Evolutionary conservation across 129 eudicot species (phyloP), one percentile per base, ranked within the genome.

Genomic region (Saposhnikovia divaricata): DNA sequence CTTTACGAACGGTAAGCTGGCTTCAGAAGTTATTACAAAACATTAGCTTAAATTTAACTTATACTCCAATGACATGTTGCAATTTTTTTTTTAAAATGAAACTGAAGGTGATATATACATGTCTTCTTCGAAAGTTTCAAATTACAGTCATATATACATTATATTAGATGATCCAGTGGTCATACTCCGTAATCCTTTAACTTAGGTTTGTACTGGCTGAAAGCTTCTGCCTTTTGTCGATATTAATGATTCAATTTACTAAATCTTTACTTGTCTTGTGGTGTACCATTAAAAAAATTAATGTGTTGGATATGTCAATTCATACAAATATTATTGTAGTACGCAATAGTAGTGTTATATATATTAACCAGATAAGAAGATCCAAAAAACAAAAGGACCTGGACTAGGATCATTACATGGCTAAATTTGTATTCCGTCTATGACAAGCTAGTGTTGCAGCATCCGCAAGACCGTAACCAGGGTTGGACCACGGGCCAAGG

Each of bases 1-100:
- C 99, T 76, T 85, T 95, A 80, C 92, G 99, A 31, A 90, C 91
- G 88, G 99, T 95, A 82, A 90, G n/a, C n/a, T n/a, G n/a, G n/a
- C n/a, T n/a, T n/a, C n/a, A n/a, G n/a, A n/a, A n/a, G 47, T 73
- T 11, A 40, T 50, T 23, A 1, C 0, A 23, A 40, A 72, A 40
- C 18, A 63, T 63, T 25, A 63, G 70, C 43, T 12, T 15, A 14
- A 19, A 5, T 13, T 27, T 68, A 27, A 31, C 14, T 27, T 63
- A 9, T 9, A 25, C 70, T 68, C 18, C 39, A 57, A 6, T 59
- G 12, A n/a, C 13, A 25, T n/a, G 69, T 61, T 59, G 3, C 11
- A 9, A 40, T 8, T 61, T 10, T 61, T n/a, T n/a, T n/a, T 61
- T 2, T 1, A 23, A 55, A 5, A 59, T 61, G 34, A 61, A 8